Evolutionary conservation across 2,329 filamentous ascomycete species (phyloP).

Genomic region (Phaeoacremonium minimum): DNA sequence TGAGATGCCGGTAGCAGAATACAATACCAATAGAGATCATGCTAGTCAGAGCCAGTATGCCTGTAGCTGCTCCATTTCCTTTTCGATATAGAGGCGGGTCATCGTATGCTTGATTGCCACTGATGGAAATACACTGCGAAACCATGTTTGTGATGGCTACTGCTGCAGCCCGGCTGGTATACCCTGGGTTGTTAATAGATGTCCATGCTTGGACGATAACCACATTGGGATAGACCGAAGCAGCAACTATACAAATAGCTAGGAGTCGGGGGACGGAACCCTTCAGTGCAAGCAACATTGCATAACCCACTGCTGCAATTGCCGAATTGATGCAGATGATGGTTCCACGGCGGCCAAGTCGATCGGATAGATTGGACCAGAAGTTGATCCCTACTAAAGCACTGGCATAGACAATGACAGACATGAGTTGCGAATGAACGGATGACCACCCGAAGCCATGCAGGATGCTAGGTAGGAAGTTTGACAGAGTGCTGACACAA

Average conservation of each 20-base stretch:
- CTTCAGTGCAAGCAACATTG: constrained; percentile 13
- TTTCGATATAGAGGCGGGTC: constrained; percentile 10
- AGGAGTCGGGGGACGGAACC: constrained; percentile 13
- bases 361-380: constrained; percentile 14
- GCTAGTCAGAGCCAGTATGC: background rate
- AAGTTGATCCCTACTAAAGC: constrained; percentile 16
- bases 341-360: constrained; percentile 13
- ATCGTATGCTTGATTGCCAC: constrained; percentile 15
- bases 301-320: constrained; percentile 12
- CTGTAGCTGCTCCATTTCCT: background rate
- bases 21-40: background rate
- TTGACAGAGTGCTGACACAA: constrained; percentile 16
- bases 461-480: constrained; percentile 9
- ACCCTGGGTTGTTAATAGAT: constrained; percentile 18
- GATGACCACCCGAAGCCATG: constrained; percentile 15
- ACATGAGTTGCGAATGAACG: constrained; percentile 16
- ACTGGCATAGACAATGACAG: constrained; percentile 16
- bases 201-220: constrained; percentile 16
- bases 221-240: constrained; percentile 13
- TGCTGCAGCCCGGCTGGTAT: constrained; percentile 15
- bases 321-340: constrained; percentile 9
- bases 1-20: background rate
- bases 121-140: constrained; percentile 14
- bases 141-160: constrained; percentile 15
- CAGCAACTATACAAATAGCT: constrained; percentile 16